Conservation (phyloP, 73 alveolate species). For the Uronychia binucleata region DNA sequence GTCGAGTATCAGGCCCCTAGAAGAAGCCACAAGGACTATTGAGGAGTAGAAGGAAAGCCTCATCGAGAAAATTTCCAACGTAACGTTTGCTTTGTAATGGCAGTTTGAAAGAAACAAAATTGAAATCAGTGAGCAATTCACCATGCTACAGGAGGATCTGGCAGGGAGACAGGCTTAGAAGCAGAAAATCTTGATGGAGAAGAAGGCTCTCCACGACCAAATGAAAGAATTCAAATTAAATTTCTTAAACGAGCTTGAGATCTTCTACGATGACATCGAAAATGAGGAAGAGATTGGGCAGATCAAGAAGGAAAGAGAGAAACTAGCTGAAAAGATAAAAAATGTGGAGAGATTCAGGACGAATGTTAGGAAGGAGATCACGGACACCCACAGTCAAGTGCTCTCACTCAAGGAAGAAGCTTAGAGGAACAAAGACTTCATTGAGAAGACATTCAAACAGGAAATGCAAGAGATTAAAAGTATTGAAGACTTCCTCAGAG, state of each 20-base stretch:
- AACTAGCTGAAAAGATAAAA: slow-evolving; percentile 11
- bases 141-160: slow-evolving; percentile 2
- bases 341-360: neutral
- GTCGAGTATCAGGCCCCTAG: slow-evolving; percentile 41
- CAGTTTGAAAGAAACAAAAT: slow-evolving; percentile 4
- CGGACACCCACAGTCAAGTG: neutral
- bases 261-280: slow-evolving; percentile 42
- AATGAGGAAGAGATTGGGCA: slow-evolving; percentile 36
- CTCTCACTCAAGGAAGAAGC: neutral
- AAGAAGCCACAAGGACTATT: slow-evolving; percentile 18
- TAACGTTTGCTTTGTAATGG: too few relatives aligned
- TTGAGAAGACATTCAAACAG: neutral
- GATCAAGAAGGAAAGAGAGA: slow-evolving; percentile 12
- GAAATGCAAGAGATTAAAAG: neutral
- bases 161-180: neutral
- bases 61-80: slow-evolving; percentile 13
- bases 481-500: neutral
- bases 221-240: slow-evolving; percentile 18
- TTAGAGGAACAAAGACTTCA: neutral
- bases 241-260: slow-evolving; percentile 29
- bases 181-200: neutral
- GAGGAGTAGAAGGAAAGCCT: slow-evolving; percentile 11
- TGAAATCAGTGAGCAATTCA: neutral
- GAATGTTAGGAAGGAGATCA: neutral
- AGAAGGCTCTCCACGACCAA: slow-evolving; percentile 14